Percentiles rank a stretch among this genome's conserved stretches.
Evolutionary conservation across 768 basidiomycete genomes (phyloP).

Genomic region (Cytidiella melzeri): DNA sequence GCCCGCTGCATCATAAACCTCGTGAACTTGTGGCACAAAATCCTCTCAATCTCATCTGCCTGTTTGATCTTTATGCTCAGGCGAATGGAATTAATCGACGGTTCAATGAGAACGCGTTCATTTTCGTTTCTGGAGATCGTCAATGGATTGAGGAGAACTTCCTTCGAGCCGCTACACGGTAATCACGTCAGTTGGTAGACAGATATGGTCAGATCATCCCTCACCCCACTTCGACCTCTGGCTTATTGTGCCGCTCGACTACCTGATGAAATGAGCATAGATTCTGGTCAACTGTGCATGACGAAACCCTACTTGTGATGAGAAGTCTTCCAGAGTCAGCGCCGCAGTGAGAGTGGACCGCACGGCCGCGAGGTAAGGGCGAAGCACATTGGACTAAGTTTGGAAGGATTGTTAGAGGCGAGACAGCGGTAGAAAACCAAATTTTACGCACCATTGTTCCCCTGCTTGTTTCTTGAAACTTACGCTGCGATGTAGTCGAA

Average conservation of each 20-base stretch:
- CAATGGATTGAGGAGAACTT: conserved; percentile 90
- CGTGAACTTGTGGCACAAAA: conserved; percentile 96
- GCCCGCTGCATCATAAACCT: conserved; percentile 99
- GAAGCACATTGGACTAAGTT: conserved; percentile 96
- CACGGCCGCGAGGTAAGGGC: conserved; percentile 95
- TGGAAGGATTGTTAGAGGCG: too few species aligned
- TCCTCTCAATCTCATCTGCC: conserved; percentile 97
- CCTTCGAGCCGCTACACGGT: conserved; percentile 70
- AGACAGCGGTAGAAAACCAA: too few species aligned
- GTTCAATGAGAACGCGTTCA: conserved; percentile 94
- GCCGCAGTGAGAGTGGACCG: conserved; percentile 97
- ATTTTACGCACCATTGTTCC: too few species aligned
- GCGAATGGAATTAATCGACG: conserved; percentile 94
- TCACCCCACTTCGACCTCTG: conserved; percentile 87
- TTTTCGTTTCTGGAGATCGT: conserved; percentile 96
- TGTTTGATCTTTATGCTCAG: conserved; percentile 99
- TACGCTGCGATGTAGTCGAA: too few species aligned
- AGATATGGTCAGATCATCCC: conserved; percentile 6
- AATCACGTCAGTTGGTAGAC: not conserved
- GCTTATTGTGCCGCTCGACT: conserved; percentile 96
- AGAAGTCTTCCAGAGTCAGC: conserved; percentile 94
- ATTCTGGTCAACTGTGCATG: conserved; percentile 5
- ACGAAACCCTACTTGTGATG: conserved; percentile 69
- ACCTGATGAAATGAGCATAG: conserved; percentile 45
- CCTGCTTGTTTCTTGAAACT: too few species aligned